Percentiles rank a stretch among this genome's conserved stretches.
Evolutionary conservation across 306 rosid species (phyloP).

Genomic region (Pyrus pyrifolia): DNA sequence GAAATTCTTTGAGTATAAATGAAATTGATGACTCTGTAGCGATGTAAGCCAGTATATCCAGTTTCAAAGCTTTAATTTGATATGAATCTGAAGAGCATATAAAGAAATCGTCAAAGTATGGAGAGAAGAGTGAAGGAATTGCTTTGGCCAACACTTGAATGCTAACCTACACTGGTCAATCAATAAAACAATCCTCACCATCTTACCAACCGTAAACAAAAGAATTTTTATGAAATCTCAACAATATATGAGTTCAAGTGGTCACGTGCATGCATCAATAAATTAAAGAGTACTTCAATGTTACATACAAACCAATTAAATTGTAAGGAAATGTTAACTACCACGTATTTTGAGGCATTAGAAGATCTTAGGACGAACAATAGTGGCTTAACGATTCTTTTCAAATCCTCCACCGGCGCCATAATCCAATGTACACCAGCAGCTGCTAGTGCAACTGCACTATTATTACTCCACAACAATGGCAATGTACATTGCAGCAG

Average conservation of each 20-base stretch:
- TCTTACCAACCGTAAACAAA: conserved; percentile 1
- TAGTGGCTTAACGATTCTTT: conserved; percentile 75
- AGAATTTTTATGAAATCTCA: not conserved
- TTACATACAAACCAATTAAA: not conserved
- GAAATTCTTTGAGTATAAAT: conserved; percentile 67
- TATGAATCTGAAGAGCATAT: conserved; percentile 75
- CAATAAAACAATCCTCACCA: conserved; percentile 23
- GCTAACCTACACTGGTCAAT: conserved; percentile 64
- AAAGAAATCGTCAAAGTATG: conserved; percentile 72
- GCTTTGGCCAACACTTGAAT: conserved; percentile 96
- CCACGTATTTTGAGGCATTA: conserved; percentile 83
- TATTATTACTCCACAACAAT: conserved; percentile 88
- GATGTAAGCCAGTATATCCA: conserved; percentile 74
- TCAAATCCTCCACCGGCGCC: conserved; percentile 62
- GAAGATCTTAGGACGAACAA: conserved; percentile 80
- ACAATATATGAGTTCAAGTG: not conserved
- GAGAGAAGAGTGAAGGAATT: conserved; percentile 76
- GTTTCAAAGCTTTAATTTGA: conserved; percentile 81
- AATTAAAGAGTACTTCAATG: not conserved
- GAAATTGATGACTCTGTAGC: conserved; percentile 61
- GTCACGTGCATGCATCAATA: not conserved
- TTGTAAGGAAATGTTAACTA: conserved; percentile 28
- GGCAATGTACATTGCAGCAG: conserved; percentile 86
- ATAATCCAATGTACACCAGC: conserved; percentile 92
- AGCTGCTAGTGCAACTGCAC: conserved; percentile 97